Evolutionary conservation across 1,284 basidiomycete species (phyloP).

Genomic region (Ceratobasidium sp.): DNA sequence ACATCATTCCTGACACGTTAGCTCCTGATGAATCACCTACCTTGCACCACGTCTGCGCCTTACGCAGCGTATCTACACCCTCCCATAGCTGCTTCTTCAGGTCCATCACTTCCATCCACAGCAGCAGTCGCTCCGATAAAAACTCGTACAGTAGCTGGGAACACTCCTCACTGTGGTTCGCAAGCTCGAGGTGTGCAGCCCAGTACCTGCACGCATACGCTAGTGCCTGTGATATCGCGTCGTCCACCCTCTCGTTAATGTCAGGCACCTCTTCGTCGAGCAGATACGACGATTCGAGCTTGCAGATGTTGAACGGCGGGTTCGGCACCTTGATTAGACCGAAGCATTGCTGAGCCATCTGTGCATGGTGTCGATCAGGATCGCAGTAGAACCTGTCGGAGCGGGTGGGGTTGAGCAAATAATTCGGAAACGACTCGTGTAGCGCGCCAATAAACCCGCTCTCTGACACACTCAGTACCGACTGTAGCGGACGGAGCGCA

Average conservation of each 20-base stretch:
- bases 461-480: not conserved
- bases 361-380: not conserved
- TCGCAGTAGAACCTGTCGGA: not conserved
- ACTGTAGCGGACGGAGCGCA: not conserved
- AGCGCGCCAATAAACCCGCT: not conserved
- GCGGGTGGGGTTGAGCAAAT: not conserved
- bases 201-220: conserved; percentile 28
- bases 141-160: not conserved
- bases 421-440: conserved; percentile 23
- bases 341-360: not conserved
- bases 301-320: conserved; percentile 16
- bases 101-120: conserved; percentile 26
- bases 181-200: not conserved
- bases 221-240: not conserved
- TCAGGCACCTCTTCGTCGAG: conserved; percentile 11
- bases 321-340: not conserved
- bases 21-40: not conserved
- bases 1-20: too few species aligned
- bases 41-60: not conserved
- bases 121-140: conserved; percentile 4
- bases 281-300: not conserved
- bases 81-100: not conserved
- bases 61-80: not conserved
- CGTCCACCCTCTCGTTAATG: not conserved
- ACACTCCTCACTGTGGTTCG: not conserved